A percentile compares a stretch with the other conserved stretches of the same genome.
Evolutionary conservation across 768 basidiomycete genomes (phyloP).

Genomic region (Boletus coccyginus): DNA sequence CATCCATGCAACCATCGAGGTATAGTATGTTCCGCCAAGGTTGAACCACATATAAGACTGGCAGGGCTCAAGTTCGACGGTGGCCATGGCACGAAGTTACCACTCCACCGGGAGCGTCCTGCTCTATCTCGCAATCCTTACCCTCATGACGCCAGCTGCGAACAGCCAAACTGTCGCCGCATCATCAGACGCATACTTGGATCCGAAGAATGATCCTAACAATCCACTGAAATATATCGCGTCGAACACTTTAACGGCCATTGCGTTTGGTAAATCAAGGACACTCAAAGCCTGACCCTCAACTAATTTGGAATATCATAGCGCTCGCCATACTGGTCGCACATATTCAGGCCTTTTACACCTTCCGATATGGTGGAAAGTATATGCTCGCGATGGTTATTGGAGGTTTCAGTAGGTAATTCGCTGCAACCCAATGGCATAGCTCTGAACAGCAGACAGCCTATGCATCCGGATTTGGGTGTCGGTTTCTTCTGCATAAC

Average conservation of each 20-base stretch:
- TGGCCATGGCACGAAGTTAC: conserved; percentile 2
- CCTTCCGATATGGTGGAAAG: conserved; percentile 45
- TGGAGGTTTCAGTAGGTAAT: conserved; percentile 52
- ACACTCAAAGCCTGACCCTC: background rate
- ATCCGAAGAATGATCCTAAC: conserved; percentile 51
- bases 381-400: conserved; percentile 64
- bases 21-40: too few relatives aligned
- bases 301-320: background rate
- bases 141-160: background rate
- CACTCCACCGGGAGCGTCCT: background rate
- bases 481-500: conserved; percentile 52
- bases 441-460: conserved; percentile 32
- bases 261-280: conserved; percentile 43
- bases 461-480: conserved; percentile 54
- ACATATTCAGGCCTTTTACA: conserved; percentile 42
- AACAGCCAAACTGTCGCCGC: background rate
- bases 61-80: background rate
- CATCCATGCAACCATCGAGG: too few relatives aligned
- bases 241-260: conserved; percentile 47
- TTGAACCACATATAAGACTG: background rate
- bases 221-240: conserved; percentile 58
- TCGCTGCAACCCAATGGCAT: background rate
- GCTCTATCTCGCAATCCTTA: background rate
- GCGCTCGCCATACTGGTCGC: conserved; percentile 39
- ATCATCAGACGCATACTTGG: conserved; percentile 19